Evolutionary conservation across 1,139 yeast genomes (phyloP), one percentile per base, ranked within the genome.

Genomic region (Insectozyma bohioensis): DNA sequence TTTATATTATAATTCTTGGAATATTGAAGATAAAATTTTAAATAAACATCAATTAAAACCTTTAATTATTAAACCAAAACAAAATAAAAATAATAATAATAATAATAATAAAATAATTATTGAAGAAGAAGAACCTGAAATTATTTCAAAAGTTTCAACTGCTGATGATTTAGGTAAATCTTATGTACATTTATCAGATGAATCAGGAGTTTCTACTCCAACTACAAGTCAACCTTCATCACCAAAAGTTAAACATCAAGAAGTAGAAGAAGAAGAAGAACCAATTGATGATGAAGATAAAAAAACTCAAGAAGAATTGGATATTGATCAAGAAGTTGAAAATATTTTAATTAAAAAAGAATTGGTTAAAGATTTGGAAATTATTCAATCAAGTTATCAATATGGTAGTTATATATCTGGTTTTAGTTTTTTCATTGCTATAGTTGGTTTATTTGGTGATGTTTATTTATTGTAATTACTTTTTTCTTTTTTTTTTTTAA

Each of bases 401-500:
- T 44, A 56, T 20, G 67, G 74, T 3, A 55, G 67, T 7, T 54
- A 57, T n/a, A 54, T 72, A 29, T 51, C 71, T 4, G 74, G 69
- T 12, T 46, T 60, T 12, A 65, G 75, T 6, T 67, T 72, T 36
- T 45, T 62, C 9, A 51, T 76, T 34, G 64, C 75, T 15, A 40
- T 61, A 6, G 47, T 76, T 37, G 82, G 82, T 7, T 61, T 71
- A 35, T 40, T 68, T 33, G 82, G 82, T 13, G 82, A 75, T 46
- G 56, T 46, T 36, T 60, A 51, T 39, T 50, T 56, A 35, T 49
- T 56, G 37, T 55, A 41, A 45, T 24, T n/a, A n/a, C 4, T 15
- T 20, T 12, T 5, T 19, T 13, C 15, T 20, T 17, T 8, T 26
- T 4, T 14, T 14, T 25, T 6, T 14, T 25, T 8, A 25, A n/a